Conservation (phyloP, 2,329 filamentous ascomycete species). For the Escovopsis weberi region DNA sequence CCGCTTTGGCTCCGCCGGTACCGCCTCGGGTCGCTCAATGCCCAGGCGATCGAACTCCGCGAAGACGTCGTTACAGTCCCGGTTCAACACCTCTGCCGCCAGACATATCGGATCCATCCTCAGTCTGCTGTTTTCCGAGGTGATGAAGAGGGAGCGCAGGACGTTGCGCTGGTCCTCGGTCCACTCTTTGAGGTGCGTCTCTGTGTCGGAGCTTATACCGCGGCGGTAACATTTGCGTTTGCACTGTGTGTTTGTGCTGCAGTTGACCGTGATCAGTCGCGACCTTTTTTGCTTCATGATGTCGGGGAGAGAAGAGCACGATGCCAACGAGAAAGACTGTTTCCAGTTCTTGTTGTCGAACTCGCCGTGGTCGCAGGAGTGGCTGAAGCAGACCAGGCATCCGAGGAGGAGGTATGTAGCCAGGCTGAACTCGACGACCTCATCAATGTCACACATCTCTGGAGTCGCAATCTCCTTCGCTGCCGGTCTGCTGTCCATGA, state of each 20-base stretch:
- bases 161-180: constrained; percentile 33
- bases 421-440: constrained; percentile 31
- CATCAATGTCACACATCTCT: constrained; percentile 22
- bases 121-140: constrained; percentile 25
- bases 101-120: constrained; percentile 32
- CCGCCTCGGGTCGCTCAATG: constrained; percentile 11
- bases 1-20: constrained; percentile 16
- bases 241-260: constrained; percentile 15
- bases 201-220: constrained; percentile 9
- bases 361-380: constrained; percentile 47
- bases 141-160: constrained; percentile 31
- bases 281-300: constrained; percentile 15
- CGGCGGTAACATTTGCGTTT: constrained; percentile 27
- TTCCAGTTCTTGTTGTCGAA: constrained; percentile 39
- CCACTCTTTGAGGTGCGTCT: constrained; percentile 23
- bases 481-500: constrained; percentile 38
- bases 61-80: constrained; percentile 38
- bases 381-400: constrained; percentile 44
- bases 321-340: constrained; percentile 34
- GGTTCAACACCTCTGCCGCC: constrained; percentile 33
- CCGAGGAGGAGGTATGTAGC: constrained; percentile 41
- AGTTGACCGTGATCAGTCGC: constrained; percentile 1
- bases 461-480: constrained; percentile 28
- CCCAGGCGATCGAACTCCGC: constrained; percentile 14
- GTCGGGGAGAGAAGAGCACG: constrained; percentile 18